Base-by-base conservation (phyloP, 2,329 filamentous ascomycete genomes). In the Alternaria solani region DNA sequence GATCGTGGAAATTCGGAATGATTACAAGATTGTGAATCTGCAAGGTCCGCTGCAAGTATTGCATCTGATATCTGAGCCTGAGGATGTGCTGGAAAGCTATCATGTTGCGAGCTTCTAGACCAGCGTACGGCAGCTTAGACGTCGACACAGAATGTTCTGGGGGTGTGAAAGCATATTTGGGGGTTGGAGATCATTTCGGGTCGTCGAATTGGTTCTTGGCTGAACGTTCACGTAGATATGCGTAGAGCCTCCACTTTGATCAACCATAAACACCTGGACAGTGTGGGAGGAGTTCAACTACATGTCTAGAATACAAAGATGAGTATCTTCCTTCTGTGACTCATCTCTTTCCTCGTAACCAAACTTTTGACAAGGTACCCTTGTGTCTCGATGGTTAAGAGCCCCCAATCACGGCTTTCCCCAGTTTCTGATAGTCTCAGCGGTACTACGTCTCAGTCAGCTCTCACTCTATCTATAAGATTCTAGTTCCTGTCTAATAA, bases 1-100 rank as follows among this genome's bases (percentile, higher is more conserved):
- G 12, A 25, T 49, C 20, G 46, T 49, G 12, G 5, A 49, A 4
- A 36, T 25, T 5, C 20, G 20, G 20, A 9, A 12, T n/a, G 46
- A 14, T 9, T 16, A 36, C 8, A n/a, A 36, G 20, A 14, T 25
- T 36, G 46, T 55, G 11, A 73, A 71, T 30, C 66, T 58, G 2
- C 61, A 66, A 11, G 65, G 66, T 8, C 67, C 63, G 4, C 51
- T 63, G 11, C 52, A 48, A 18, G 38, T 48, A 28, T 70, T 72
- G 46, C 66, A 67, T 25, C 60, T 69, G 5, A 53, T 68, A 12
- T 39, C 41, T 4, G 62, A 67, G 16, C 57, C 73, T 34, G 61
- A 68, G 56, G 42, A 67, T 48, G 58, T 67, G 41, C 42, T 67
- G 18, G n/a, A 34, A 8, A 1, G n/a, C 4, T 59, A 42, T 8